Evolutionary conservation across 495 filamentous ascomycete species (phyloP), one percentile per base, ranked within the genome.

Genomic region (Lineolata rhizophorae): DNA sequence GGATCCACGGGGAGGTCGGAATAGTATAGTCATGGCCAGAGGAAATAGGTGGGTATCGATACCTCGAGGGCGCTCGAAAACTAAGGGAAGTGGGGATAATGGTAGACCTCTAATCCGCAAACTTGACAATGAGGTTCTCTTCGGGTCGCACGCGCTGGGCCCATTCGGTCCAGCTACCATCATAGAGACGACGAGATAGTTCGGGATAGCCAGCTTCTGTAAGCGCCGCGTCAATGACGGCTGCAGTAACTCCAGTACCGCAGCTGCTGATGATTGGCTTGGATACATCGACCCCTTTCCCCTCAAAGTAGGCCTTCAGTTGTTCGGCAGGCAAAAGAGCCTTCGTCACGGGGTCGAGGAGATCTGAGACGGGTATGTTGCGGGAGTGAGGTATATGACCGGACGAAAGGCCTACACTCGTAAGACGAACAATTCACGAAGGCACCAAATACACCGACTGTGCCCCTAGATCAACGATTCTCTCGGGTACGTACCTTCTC

Each of bases 121-220:
- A n/a, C n/a, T 30, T 30, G 28, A 9, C 9, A 16, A 80, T 76
- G 24, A 80, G 52, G 9, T 60, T 57, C 39, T 68, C 67, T 3
- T 55, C 53, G 34, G 61, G 61, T 45, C 60, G 61, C 3, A 72
- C 68, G 25, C 73, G 61, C 42, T 78, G 72, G 14, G 76, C 76
- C 75, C 75, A 83, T 57, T 83, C 76, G 76, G 85, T 93, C 87
- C 87, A 95, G 45, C 82, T 92, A 11, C 87, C 87, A 61, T 95
- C 87, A 48, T 97, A 97, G 17, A 94, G 58, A 45, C 65, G 72
- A 37, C 76, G 26, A 3, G 35, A 67, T 26, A 68, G 70, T 21
- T 68, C 61, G 4, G 69, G 57, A 46, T 67, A 81, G 15, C 72
- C 76, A 12, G 84, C 82, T 46, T 77, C 72, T 17, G 58, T 64